Conservation (phyloP, 805 yeast genomes). For the Monosporozyma servazzii region DNA sequence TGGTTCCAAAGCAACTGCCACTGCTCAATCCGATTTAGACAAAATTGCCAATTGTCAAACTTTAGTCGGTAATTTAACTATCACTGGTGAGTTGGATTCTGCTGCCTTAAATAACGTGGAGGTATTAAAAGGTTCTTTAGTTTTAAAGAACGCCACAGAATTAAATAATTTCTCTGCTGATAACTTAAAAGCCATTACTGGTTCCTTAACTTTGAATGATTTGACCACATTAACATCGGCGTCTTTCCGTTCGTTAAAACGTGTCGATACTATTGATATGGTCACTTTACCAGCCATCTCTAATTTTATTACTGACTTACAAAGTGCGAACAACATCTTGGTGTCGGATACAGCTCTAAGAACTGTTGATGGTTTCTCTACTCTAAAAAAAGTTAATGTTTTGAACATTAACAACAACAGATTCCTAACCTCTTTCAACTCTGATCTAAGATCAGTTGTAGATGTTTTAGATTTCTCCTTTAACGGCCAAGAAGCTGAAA, state of each 20-base stretch:
- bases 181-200: conserved; percentile 63
- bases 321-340: conserved; percentile 59
- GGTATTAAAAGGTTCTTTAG: conserved; percentile 69
- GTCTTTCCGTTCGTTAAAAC: conserved; percentile 66
- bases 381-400: conserved; percentile 37
- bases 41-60: conserved; percentile 63
- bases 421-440: conserved; percentile 60
- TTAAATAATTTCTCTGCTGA: conserved; percentile 70
- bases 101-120: conserved; percentile 67
- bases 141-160: conserved; percentile 52
- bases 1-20: conserved; percentile 54
- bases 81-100: conserved; percentile 54
- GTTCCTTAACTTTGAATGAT: conserved; percentile 49
- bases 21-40: conserved; percentile 74
- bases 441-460: conserved; percentile 66
- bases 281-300: conserved; percentile 80
- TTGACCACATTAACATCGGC: conserved; percentile 61
- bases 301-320: conserved; percentile 59
- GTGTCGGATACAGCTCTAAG: conserved; percentile 68
- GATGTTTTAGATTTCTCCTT: conserved; percentile 68
- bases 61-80: conserved; percentile 67
- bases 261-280: conserved; percentile 74
- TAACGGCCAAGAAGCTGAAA: conserved; percentile 73
- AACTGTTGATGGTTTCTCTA: conserved; percentile 54
- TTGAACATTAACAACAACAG: conserved; percentile 89